phyloP scores from a whole-genome alignment of 352 stramenopile species.

The Phytophthora syringae region DNA sequence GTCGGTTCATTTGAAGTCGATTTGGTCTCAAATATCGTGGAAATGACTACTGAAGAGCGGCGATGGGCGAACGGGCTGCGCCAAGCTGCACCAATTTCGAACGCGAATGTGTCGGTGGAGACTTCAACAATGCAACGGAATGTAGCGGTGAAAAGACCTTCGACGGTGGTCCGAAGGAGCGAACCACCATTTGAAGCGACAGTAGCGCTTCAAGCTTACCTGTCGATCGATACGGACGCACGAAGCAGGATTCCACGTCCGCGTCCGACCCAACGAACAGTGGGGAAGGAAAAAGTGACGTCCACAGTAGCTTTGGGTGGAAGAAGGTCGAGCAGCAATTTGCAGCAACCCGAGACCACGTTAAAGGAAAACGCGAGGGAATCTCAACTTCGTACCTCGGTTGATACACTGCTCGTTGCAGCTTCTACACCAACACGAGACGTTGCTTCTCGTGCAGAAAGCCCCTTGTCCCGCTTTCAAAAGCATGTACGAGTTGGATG shows the following conservation, averaged over 20 bases:
- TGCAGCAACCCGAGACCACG: background rate
- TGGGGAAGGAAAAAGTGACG: background rate
- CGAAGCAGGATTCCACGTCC: constrained; percentile 16
- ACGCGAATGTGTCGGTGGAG: background rate
- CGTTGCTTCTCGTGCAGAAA: constrained; percentile 18
- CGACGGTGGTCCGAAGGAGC: constrained; percentile 1
- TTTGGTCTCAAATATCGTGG: background rate
- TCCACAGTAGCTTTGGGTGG: background rate
- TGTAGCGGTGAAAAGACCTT: constrained; percentile 1
- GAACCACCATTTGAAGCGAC: constrained; percentile 10
- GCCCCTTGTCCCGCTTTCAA: constrained; percentile 53
- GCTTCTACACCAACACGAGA: background rate
- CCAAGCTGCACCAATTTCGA: background rate
- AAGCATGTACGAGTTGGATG: constrained; percentile 36
- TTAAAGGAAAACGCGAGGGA: background rate
- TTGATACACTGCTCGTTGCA: background rate
- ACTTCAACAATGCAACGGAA: background rate
- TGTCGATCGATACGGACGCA: constrained; percentile 23
- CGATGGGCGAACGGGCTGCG: constrained; percentile 27
- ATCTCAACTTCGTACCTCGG: background rate
- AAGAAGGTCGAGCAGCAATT: background rate
- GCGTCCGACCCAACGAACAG: background rate
- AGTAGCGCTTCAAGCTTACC: constrained; percentile 18
- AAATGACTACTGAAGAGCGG: constrained; percentile 7
- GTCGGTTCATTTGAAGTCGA: constrained; percentile 15